These are phyloP conservation scores for Aspergillus aculeatinus DNA, from an alignment of 2,329 filamentous ascomycete genomes.

Conservation along the genomic window DNA sequence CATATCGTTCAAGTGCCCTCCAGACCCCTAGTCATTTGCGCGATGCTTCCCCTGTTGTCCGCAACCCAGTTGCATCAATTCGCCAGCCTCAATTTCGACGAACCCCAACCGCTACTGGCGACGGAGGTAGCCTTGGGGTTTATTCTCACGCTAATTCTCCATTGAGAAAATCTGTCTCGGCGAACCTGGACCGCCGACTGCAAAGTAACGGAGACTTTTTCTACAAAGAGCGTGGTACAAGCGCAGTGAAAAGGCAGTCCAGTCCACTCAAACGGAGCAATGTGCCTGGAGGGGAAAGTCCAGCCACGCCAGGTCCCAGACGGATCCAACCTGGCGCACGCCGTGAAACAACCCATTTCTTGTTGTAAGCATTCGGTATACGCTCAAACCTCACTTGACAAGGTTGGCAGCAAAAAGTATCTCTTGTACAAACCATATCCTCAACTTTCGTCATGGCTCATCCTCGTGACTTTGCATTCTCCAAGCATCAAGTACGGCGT, in stretches of 20 bases:
- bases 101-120: constrained; percentile 46
- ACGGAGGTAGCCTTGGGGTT: constrained; percentile 77
- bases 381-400: constrained; percentile 3
- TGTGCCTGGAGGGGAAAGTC: constrained; percentile 37
- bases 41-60: constrained; percentile 48
- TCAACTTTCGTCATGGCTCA: background rate
- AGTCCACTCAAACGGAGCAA: constrained; percentile 47
- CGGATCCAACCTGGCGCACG: constrained; percentile 30
- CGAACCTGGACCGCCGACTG: constrained; percentile 47
- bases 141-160: constrained; percentile 80
- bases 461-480: background rate
- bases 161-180: constrained; percentile 72
- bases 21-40: constrained; percentile 48
- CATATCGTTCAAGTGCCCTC: constrained; percentile 31
- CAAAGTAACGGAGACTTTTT: constrained; percentile 42
- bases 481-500: constrained; percentile 13
- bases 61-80: constrained; percentile 46
- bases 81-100: constrained; percentile 56
- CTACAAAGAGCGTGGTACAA: constrained; percentile 36
- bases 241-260: constrained; percentile 38
- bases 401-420: constrained; percentile 6
- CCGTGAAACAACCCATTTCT: constrained; percentile 34
- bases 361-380: constrained; percentile 4
- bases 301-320: constrained; percentile 35
- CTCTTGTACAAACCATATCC: constrained; percentile 8